Percentiles rank a stretch among this genome's conserved stretches.
These are phyloP conservation scores for Saccharum spontaneum DNA, from an alignment of 176 grass and related monocot genomes.

Conservation along the genomic window DNA sequence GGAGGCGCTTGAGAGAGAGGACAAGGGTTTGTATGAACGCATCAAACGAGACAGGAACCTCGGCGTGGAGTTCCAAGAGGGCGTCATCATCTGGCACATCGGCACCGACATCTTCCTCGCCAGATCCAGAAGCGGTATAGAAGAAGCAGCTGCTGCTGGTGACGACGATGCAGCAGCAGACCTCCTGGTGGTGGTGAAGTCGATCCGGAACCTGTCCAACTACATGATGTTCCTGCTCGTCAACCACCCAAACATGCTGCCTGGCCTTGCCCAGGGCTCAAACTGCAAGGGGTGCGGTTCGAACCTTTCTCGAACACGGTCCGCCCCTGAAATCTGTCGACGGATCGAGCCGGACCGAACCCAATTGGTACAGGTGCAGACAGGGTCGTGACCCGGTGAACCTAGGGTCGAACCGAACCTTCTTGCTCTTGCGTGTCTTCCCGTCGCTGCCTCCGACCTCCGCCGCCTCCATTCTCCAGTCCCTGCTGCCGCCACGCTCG, in stretches of 20 bases:
- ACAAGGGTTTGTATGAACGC: neutral
- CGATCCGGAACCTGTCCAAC: slow-evolving; percentile 12
- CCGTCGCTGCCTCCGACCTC: too few species aligned
- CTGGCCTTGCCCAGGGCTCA: slow-evolving; percentile 12
- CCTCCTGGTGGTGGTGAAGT: neutral
- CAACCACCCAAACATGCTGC: neutral
- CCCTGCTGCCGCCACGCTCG: too few species aligned
- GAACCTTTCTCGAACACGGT: too few species aligned
- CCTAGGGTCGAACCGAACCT: too few species aligned
- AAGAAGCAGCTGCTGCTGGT: neutral
- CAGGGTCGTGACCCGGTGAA: too few species aligned
- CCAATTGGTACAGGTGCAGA: too few species aligned
- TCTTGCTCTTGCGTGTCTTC: too few species aligned
- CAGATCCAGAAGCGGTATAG: neutral
- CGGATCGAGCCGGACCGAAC: too few species aligned
- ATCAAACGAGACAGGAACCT: neutral
- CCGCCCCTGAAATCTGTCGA: too few species aligned
- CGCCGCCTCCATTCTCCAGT: too few species aligned
- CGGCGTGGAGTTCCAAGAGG: slow-evolving; percentile 21
- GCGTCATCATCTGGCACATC: slow-evolving; percentile 32
- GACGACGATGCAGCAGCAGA: neutral
- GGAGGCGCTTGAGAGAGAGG: neutral
- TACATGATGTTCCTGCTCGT: slow-evolving; percentile 31
- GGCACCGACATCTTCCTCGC: slow-evolving; percentile 23
- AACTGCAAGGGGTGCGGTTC: too few species aligned